These are phyloP conservation scores for Fomitiporia mediterranea DNA, from an alignment of 1,284 basidiomycete genomes.

Conservation along the genomic window DNA sequence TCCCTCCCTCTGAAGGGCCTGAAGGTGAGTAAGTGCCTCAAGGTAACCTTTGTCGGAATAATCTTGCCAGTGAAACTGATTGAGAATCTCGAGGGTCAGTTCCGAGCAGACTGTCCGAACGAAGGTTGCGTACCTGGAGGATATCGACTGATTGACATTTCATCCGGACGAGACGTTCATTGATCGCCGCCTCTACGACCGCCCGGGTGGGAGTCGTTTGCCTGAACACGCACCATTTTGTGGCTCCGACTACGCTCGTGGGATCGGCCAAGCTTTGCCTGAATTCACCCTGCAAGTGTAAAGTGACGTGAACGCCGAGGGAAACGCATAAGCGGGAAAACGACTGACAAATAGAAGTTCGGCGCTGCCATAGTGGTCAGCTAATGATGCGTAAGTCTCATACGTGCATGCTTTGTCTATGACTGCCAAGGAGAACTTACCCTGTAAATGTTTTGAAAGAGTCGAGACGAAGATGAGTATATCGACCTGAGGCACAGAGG, in stretches of 20 bases:
- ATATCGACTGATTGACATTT: slow-evolving; percentile 52
- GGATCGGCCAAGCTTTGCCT: slow-evolving; percentile 40
- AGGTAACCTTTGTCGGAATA: slow-evolving; percentile 69
- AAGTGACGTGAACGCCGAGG: slow-evolving; percentile 20
- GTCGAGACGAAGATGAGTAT: not conserved
- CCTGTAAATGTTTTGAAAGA: slow-evolving; percentile 2
- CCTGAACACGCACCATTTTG: slow-evolving; percentile 80
- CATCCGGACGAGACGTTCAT: slow-evolving; percentile 60
- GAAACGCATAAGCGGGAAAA: slow-evolving; percentile 11
- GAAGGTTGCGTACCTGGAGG: slow-evolving; percentile 49
- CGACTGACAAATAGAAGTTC: slow-evolving; percentile 69
- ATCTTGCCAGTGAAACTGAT: slow-evolving; percentile 77
- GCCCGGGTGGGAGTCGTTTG: slow-evolving; percentile 46
- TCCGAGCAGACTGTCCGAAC: not conserved
- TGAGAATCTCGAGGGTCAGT: not conserved
- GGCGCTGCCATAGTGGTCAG: slow-evolving; percentile 78
- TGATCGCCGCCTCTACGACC: slow-evolving; percentile 59
- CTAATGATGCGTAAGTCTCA: slow-evolving; percentile 33
- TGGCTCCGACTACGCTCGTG: slow-evolving; percentile 58
- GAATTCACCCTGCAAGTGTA: slow-evolving; percentile 57
- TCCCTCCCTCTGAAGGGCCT: slow-evolving; percentile 56
- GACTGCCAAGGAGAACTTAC: slow-evolving; percentile 10
- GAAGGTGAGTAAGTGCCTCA: slow-evolving; percentile 53
- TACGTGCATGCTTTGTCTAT: not conserved
- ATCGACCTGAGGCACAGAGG: slow-evolving; percentile 1